Evolutionary conservation across 768 basidiomycete species (phyloP).

Genomic region (Xanthoconium stramineum): DNA sequence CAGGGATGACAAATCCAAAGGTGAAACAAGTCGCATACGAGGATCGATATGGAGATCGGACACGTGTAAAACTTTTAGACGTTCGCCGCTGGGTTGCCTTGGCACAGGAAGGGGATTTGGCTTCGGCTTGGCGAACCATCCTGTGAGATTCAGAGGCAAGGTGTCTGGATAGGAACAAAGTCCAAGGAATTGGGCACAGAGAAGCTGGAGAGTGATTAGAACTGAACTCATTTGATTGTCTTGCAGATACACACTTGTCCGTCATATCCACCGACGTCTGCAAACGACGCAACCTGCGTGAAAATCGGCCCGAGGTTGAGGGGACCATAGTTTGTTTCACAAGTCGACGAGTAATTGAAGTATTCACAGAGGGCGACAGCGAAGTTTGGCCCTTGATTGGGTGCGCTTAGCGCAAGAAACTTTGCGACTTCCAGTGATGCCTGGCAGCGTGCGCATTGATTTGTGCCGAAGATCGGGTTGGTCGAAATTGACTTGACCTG

Average conservation of each 20-base stretch:
- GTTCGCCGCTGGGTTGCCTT: slow-evolving; percentile 58
- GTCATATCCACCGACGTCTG: slow-evolving; percentile 69
- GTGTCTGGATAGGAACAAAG: slow-evolving; percentile 58
- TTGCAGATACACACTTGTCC: slow-evolving; percentile 49
- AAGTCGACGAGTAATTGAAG: slow-evolving; percentile 51
- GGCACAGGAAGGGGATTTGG: slow-evolving; percentile 60
- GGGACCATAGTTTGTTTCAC: slow-evolving; percentile 46
- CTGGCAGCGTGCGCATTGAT: slow-evolving; percentile 58
- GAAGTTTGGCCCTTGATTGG: slow-evolving; percentile 55
- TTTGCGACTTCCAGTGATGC: slow-evolving; percentile 61
- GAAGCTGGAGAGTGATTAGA: slow-evolving; percentile 34
- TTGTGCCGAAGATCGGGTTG: slow-evolving; percentile 51
- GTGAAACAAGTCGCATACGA: slow-evolving; percentile 35
- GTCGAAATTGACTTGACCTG: slow-evolving; percentile 55
- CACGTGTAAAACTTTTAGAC: slow-evolving; percentile 71
- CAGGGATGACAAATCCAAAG: neutral
- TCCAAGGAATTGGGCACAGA: slow-evolving; percentile 58
- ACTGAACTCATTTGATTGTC: neutral
- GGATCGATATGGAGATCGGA: slow-evolving; percentile 78
- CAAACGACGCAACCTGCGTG: slow-evolving; percentile 70
- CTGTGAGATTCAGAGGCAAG: slow-evolving; percentile 56
- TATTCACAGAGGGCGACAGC: slow-evolving; percentile 58
- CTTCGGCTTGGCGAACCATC: slow-evolving; percentile 77
- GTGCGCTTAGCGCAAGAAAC: slow-evolving; percentile 62
- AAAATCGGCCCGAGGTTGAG: slow-evolving; percentile 54